These are phyloP conservation scores for Yamadazyma endophytica DNA, from an alignment of 805 yeast genomes.

Conservation along the genomic window DNA sequence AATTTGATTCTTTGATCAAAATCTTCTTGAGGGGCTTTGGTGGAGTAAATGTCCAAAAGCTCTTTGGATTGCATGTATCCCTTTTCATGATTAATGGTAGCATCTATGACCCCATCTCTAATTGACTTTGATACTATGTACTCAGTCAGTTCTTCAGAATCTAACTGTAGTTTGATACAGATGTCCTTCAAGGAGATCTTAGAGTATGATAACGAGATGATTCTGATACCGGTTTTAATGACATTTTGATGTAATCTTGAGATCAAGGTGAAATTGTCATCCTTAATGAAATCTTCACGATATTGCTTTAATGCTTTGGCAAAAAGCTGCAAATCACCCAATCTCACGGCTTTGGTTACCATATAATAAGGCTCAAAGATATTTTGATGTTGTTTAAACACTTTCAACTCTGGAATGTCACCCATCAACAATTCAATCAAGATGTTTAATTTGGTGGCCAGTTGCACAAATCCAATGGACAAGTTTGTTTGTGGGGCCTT, in stretches of 20 bases:
- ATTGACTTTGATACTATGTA: slow-evolving; percentile 95
- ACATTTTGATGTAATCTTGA: slow-evolving; percentile 92
- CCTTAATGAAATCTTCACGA: slow-evolving; percentile 60
- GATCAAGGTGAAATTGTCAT: slow-evolving; percentile 80
- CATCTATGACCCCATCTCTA: slow-evolving; percentile 96
- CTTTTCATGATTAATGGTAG: slow-evolving; percentile 81
- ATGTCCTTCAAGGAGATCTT: slow-evolving; percentile 89
- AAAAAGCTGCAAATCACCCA: slow-evolving; percentile 84
- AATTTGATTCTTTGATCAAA: slow-evolving; percentile 93
- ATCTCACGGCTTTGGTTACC: slow-evolving; percentile 85
- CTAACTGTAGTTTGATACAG: slow-evolving; percentile 86
- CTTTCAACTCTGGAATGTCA: slow-evolving; percentile 86
- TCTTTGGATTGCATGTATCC: slow-evolving; percentile 93
- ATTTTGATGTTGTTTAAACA: slow-evolving; percentile 59
- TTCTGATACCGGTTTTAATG: slow-evolving; percentile 94
- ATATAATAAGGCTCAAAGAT: slow-evolving; percentile 78
- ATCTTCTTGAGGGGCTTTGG: slow-evolving; percentile 78
- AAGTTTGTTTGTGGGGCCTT: slow-evolving; percentile 89
- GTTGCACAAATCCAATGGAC: slow-evolving; percentile 83
- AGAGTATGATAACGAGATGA: slow-evolving; percentile 86
- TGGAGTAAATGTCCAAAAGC: slow-evolving; percentile 78
- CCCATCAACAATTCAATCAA: slow-evolving; percentile 93
- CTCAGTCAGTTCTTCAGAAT: slow-evolving; percentile 93
- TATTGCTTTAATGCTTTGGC: slow-evolving; percentile 64
- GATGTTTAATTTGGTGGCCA: slow-evolving; percentile 83